Base-by-base conservation (phyloP, 2,329 filamentous ascomycete species). In the Orbilia blumenaviensis region DNA sequence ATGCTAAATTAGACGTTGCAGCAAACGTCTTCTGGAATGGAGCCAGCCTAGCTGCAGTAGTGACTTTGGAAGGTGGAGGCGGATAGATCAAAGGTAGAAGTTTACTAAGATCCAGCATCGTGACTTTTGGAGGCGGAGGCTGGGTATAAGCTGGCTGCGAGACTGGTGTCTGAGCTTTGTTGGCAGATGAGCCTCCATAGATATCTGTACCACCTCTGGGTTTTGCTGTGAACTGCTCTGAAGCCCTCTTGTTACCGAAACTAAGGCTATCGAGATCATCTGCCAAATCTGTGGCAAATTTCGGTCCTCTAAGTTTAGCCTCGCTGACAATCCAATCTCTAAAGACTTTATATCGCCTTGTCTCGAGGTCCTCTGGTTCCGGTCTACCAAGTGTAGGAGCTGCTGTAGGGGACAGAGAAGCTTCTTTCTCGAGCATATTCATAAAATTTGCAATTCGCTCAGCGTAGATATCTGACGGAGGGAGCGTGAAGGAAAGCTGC, bases 401-500 rank as follows among this genome's bases (percentile, higher is more conserved):
- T 18, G 62, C 56, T 3, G 71, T 75, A 9, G 71, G 71, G 16
- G 62, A 56, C 14, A 75, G 46, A 14, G 71, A 75, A 14, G 71
- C 63, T 21, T 75, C 71, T 21, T 75, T 75, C 56, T 75, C 71
- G 18, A 75, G 41, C 71, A 75, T 75, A 36, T 75, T 75, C 71
- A 75, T 75, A 18, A 75, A 75, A 23, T 75, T 75, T 21, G 71
- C 63, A 60, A 75, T 75, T 1, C 71, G 44, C 38, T 75, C 71
- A 8, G 71, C 71, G 58, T 75, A 75, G 42, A 75, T 63, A 54
- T 75, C 71, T 16, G 71, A 75, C 3, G 71, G 71, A 1, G 71
- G 71, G 6, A 75, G 71, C 5, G 71, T 75, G 56, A 75, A 75
- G 10, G 71, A 75, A 10, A 75, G 63, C 16, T 75, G 71, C 48